Conservation (phyloP, 2,329 filamentous ascomycete genomes). For the Neopestalotiopsis sp. region DNA sequence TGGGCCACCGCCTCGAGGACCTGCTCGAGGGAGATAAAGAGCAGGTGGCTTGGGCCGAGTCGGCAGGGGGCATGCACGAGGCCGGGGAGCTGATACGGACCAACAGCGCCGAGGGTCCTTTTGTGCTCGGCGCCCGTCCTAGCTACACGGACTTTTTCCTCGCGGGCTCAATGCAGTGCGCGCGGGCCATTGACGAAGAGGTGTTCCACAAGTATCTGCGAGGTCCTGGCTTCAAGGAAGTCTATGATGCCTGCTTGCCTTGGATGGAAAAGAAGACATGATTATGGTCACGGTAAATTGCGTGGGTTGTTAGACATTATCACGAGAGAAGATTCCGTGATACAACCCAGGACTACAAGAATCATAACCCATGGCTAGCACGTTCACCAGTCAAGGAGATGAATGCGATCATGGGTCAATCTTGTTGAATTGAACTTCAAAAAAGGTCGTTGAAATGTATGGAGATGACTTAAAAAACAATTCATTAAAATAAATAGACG, state of each 20-base stretch:
- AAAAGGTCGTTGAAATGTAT: too few relatives aligned
- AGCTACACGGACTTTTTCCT: conserved; percentile 44
- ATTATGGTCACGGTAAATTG: neutral
- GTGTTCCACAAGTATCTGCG: conserved; percentile 27
- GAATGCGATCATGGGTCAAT: too few relatives aligned
- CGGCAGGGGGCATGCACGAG: conserved; percentile 31
- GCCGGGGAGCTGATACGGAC: conserved; percentile 39
- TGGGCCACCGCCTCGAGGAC: conserved; percentile 36
- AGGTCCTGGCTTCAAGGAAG: conserved; percentile 29
- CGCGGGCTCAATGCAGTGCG: conserved; percentile 36
- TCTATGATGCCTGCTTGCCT: conserved; percentile 27
- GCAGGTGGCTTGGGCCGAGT: conserved; percentile 32
- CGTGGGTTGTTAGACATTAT: neutral
- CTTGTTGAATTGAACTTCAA: too few relatives aligned
- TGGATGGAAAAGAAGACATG: conserved; percentile 25
- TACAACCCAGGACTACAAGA: neutral
- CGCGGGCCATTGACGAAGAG: conserved; percentile 11
- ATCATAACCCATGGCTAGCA: too few relatives aligned
- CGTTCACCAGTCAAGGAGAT: too few relatives aligned
- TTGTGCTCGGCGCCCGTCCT: conserved; percentile 41
- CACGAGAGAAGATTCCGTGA: neutral
- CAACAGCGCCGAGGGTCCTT: conserved; percentile 40
- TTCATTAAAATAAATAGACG: too few relatives aligned
- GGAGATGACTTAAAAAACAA: too few relatives aligned
- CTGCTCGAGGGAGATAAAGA: conserved; percentile 34